Evolutionary conservation across 495 filamentous ascomycete genomes (phyloP).

Genomic region (Lindgomyces ingoldianus): DNA sequence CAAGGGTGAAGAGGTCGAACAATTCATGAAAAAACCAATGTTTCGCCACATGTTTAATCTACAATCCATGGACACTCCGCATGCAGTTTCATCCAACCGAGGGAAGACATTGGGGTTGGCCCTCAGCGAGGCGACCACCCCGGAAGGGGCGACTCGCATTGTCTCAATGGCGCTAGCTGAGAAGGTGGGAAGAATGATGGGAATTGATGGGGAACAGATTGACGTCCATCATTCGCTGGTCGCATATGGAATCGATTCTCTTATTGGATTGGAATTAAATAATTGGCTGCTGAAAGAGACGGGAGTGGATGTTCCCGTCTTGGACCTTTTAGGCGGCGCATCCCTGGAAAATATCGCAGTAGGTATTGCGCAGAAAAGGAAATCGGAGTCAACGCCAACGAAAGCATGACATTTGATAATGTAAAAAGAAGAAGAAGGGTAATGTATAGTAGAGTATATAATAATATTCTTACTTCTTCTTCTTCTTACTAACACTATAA

Average conservation of each 20-base stretch:
- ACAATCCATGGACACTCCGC: not conserved
- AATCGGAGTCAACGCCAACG: too few relatives aligned
- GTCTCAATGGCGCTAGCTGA: not conserved
- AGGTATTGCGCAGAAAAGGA: not conserved
- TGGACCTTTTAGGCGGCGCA: constrained; percentile 3
- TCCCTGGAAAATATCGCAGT: not conserved
- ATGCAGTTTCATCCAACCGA: not conserved
- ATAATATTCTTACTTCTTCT: too few relatives aligned
- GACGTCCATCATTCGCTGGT: not conserved
- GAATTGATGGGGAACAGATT: not conserved
- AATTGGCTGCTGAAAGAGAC: constrained; percentile 6
- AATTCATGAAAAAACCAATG: not conserved
- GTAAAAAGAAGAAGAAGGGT: too few relatives aligned
- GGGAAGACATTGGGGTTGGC: too few relatives aligned
- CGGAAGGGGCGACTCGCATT: too few relatives aligned
- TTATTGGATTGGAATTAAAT: not conserved
- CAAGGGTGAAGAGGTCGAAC: not conserved
- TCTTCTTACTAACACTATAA: too few relatives aligned
- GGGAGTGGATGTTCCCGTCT: not conserved
- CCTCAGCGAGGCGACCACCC: too few relatives aligned
- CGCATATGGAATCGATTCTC: constrained; percentile 2
- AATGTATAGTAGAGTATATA: too few relatives aligned
- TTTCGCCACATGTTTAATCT: not conserved
- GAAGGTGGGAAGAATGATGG: not conserved
- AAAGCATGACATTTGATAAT: too few relatives aligned